Conservation (phyloP, 148 eudicot species). For the Rhododendron ferrugineum region DNA sequence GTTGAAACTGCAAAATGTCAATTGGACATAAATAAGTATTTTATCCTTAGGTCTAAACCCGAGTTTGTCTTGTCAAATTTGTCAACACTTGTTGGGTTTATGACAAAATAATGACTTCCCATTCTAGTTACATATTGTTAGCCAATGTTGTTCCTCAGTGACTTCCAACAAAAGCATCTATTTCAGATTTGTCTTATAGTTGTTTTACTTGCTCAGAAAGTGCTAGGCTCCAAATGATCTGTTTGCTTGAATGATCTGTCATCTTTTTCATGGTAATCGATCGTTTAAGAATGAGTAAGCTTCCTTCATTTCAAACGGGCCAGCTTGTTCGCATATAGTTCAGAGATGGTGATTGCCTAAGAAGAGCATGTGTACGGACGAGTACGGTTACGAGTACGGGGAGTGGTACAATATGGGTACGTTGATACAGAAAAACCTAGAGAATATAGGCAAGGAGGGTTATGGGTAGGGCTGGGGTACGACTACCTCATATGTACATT, state of each 20-base stretch:
- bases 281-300: background rate
- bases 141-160: slow-evolving; percentile 8
- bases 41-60: background rate
- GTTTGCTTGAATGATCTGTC: background rate
- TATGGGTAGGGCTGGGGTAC: too few species aligned
- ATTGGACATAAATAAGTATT: background rate
- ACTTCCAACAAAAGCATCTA: background rate
- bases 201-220: background rate
- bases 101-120: slow-evolving; percentile 1
- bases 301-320: background rate
- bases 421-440: too few species aligned
- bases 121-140: background rate
- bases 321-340: background rate
- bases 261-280: slow-evolving; percentile 22
- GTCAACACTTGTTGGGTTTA: background rate
- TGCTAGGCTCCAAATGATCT: background rate
- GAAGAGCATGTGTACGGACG: too few species aligned
- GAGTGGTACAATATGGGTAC: too few species aligned
- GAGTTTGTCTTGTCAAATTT: background rate
- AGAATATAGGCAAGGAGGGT: too few species aligned
- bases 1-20: background rate
- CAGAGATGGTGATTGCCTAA: background rate
- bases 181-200: background rate
- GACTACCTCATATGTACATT: too few species aligned
- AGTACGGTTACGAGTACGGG: too few species aligned